These are phyloP conservation scores for Calonectria hawksworthii DNA, from an alignment of 2,329 filamentous ascomycete genomes.

Conservation along the genomic window DNA sequence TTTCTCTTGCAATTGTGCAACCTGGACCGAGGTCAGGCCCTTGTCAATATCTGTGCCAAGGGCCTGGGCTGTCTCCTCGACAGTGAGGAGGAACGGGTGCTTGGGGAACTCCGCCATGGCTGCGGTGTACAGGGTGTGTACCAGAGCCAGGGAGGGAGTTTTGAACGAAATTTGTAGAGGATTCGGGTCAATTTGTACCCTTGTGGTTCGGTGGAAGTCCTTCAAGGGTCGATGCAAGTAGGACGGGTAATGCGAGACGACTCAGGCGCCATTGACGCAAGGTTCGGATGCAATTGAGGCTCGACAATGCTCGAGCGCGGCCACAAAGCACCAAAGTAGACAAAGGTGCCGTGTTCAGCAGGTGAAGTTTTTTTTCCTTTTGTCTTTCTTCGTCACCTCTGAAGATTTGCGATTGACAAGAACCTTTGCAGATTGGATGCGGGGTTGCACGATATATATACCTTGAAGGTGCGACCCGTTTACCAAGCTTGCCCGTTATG, in stretches of 20 bases:
- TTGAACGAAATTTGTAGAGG: background rate
- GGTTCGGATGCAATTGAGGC: conserved; percentile 16
- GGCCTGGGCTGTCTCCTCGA: conserved; percentile 73
- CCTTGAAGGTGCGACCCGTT: conserved; percentile 12
- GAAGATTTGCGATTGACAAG: conserved; percentile 17
- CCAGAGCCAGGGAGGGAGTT: conserved; percentile 16
- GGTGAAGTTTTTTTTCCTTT: conserved; percentile 14
- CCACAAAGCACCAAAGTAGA: background rate
- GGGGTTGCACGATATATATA: conserved; percentile 44
- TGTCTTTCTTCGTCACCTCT: conserved; percentile 1
- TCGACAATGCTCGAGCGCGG: conserved; percentile 10
- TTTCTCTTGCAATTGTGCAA: conserved; percentile 68
- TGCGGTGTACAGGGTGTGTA: conserved; percentile 28
- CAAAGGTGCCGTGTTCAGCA: background rate
- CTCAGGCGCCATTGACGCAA: conserved; percentile 35
- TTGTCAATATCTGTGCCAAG: conserved; percentile 76
- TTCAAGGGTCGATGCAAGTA: conserved; percentile 6
- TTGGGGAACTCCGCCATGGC: conserved; percentile 63
- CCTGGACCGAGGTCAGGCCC: conserved; percentile 74
- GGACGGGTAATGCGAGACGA: conserved; percentile 23
- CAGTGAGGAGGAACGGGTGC: conserved; percentile 73
- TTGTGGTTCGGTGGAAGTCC: conserved; percentile 14
- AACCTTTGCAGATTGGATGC: conserved; percentile 32
- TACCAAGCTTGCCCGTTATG: conserved; percentile 30
- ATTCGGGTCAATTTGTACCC: conserved; percentile 21